Evolutionary conservation across 139 green algal genomes (phyloP).

Genomic region (Chlorella ohadii): DNA sequence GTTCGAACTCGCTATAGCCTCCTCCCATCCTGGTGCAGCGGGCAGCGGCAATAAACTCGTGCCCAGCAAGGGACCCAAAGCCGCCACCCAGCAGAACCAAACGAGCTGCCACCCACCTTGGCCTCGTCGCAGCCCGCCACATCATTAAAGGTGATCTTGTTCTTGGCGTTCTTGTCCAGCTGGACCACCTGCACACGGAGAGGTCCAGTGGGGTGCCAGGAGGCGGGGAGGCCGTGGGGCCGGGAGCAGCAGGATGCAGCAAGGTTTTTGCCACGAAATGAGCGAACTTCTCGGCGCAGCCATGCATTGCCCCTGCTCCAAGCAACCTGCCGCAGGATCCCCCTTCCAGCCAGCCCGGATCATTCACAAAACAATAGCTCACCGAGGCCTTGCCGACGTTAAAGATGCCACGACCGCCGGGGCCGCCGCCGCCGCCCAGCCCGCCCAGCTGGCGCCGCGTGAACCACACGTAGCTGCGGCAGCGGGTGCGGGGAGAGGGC

Average conservation of each 20-base stretch:
- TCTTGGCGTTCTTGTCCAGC: slow-evolving; percentile 93
- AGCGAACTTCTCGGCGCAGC: too few relatives aligned
- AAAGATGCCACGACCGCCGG: slow-evolving; percentile 83
- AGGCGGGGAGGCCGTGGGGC: too few relatives aligned
- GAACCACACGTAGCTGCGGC: slow-evolving; percentile 83
- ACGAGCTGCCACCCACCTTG: slow-evolving; percentile 60
- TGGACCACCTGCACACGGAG: slow-evolving; percentile 48
- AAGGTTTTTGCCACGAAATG: too few relatives aligned
- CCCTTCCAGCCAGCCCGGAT: too few relatives aligned
- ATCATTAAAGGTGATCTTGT: slow-evolving; percentile 92
- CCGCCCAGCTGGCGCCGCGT: slow-evolving; percentile 74
- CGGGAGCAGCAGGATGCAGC: too few relatives aligned
- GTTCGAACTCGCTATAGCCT: too few relatives aligned
- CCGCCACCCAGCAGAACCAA: neutral
- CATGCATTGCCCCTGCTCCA: too few relatives aligned
- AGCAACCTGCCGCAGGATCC: too few relatives aligned
- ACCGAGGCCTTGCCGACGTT: slow-evolving; percentile 90
- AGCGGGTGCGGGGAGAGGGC: too few relatives aligned
- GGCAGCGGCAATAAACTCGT: too few relatives aligned
- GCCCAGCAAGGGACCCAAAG: neutral
- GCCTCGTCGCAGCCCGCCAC: slow-evolving; percentile 97
- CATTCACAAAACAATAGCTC: neutral
- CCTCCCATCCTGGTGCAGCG: too few relatives aligned
- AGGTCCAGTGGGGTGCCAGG: too few relatives aligned
- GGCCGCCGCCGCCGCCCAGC: slow-evolving; percentile 58